Evolutionary conservation across 2,329 filamentous ascomycete species (phyloP).

Genomic region (Biscogniauxia marginata): DNA sequence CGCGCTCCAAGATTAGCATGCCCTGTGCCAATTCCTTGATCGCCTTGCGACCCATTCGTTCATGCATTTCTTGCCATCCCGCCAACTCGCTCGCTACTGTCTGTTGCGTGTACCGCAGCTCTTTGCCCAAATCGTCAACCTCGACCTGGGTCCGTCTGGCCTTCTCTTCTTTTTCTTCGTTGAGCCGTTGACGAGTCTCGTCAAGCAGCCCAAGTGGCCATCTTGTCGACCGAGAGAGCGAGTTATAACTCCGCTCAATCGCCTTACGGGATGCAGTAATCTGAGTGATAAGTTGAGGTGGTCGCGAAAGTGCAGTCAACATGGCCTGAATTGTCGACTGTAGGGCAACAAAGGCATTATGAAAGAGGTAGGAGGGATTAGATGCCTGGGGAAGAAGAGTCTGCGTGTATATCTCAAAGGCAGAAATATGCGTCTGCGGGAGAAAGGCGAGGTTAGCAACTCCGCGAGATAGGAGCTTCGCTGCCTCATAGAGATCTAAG

Average conservation of each 20-base stretch:
- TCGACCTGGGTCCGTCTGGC: conserved; percentile 69
- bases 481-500: conserved; percentile 67
- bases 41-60: conserved; percentile 70
- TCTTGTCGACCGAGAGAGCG: conserved; percentile 69
- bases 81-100: conserved; percentile 89
- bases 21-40: conserved; percentile 73
- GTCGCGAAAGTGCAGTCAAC: conserved; percentile 73
- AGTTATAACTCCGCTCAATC: conserved; percentile 75
- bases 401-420: conserved; percentile 70
- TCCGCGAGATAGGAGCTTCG: conserved; percentile 51
- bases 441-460: conserved; percentile 63
- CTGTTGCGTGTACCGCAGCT: conserved; percentile 89
- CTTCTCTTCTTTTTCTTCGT: conserved; percentile 81
- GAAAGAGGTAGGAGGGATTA: conserved; percentile 70
- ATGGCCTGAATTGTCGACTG: conserved; percentile 82
- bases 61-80: conserved; percentile 89
- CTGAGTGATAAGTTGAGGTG: conserved; percentile 71
- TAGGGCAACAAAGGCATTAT: conserved; percentile 75
- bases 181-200: conserved; percentile 78
- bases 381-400: conserved; percentile 66
- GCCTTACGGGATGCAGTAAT: conserved; percentile 73
- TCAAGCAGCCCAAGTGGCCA: conserved; percentile 84
- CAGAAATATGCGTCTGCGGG: conserved; percentile 64
- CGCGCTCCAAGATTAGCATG: conserved; percentile 78
- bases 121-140: conserved; percentile 70